These are phyloP conservation scores for Bolboschoenoplectus hybrid DNA, from an alignment of 202 grass and related monocot species.

Conservation along the genomic window DNA sequence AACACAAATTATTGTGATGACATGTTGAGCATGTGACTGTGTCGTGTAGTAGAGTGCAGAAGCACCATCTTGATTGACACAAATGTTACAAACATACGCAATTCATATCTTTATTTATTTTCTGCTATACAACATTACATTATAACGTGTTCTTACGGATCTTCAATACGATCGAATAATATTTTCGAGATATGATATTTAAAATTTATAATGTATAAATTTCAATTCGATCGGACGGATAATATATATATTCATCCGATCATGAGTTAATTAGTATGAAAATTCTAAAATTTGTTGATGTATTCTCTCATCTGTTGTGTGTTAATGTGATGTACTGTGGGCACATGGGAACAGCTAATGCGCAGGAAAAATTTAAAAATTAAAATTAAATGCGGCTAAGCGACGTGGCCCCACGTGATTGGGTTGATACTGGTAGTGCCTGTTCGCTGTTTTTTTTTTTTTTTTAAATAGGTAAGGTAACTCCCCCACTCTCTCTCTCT, in stretches of 20 bases:
- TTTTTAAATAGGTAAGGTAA: not conserved
- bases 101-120: too few relatives aligned
- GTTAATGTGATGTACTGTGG: not conserved
- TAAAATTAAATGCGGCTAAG: constrained; percentile 30
- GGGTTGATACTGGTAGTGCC: not conserved
- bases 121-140: too few relatives aligned
- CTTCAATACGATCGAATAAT: too few relatives aligned
- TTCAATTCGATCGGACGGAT: too few relatives aligned
- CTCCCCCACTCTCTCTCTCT: not conserved
- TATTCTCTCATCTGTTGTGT: too few relatives aligned
- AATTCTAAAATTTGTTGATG: too few relatives aligned
- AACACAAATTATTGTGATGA: not conserved
- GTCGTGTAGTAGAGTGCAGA: not conserved
- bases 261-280: too few relatives aligned
- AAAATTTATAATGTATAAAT: too few relatives aligned
- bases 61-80: not conserved
- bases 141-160: too few relatives aligned
- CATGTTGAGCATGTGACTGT: not conserved
- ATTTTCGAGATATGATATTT: too few relatives aligned
- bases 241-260: too few relatives aligned
- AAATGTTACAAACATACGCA: not conserved
- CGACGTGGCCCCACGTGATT: constrained; percentile 37
- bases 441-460: not conserved
- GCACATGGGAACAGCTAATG: constrained; percentile 48
- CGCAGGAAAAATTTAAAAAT: not conserved